Conservation (phyloP, 2,329 filamentous ascomycete genomes). For the Exutisphaerella laricina region DNA sequence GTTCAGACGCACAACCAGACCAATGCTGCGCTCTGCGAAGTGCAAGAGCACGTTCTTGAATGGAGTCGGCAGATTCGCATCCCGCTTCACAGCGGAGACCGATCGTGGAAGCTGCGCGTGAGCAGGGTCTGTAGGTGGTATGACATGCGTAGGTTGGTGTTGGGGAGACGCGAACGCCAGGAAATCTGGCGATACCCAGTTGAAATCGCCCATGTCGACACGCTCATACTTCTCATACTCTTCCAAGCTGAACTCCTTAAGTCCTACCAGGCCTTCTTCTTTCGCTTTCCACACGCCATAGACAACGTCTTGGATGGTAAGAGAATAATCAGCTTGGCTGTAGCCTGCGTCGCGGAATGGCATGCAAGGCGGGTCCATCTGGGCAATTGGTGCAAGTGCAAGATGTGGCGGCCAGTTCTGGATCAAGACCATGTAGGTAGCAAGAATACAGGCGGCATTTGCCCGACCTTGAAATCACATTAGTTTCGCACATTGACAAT, state of each 20-base stretch:
- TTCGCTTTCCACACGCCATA: conserved; percentile 99
- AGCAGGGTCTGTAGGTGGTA: conserved; percentile 65
- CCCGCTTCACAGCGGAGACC: conserved; percentile 62
- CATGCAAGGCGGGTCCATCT: conserved; percentile 96
- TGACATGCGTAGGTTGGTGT: conserved; percentile 66
- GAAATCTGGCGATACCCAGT: conserved; percentile 95
- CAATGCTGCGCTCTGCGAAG: conserved; percentile 82
- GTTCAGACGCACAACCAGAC: conserved; percentile 90
- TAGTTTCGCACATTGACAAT: conserved; percentile 18
- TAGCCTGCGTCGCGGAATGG: conserved; percentile 97
- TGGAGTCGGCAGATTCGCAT: conserved; percentile 66
- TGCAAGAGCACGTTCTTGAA: conserved; percentile 96
- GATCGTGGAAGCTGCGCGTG: conserved; percentile 71
- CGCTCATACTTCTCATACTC: conserved; percentile 95
- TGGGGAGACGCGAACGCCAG: conserved; percentile 95
- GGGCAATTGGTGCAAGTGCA: conserved; percentile 88
- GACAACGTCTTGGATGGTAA: conserved; percentile 94
- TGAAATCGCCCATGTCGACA: conserved; percentile 98
- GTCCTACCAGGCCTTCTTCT: conserved; percentile 82
- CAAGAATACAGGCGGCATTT: conserved; percentile 90
- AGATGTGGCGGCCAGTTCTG: conserved; percentile 97
- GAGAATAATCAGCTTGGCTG: conserved; percentile 92
- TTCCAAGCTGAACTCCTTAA: conserved; percentile 92
- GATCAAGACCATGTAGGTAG: conserved; percentile 98
- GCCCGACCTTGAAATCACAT: conserved; percentile 58